phyloP scores from a whole-genome alignment of 129 eudicot species.

The Flaveria bidentis region DNA sequence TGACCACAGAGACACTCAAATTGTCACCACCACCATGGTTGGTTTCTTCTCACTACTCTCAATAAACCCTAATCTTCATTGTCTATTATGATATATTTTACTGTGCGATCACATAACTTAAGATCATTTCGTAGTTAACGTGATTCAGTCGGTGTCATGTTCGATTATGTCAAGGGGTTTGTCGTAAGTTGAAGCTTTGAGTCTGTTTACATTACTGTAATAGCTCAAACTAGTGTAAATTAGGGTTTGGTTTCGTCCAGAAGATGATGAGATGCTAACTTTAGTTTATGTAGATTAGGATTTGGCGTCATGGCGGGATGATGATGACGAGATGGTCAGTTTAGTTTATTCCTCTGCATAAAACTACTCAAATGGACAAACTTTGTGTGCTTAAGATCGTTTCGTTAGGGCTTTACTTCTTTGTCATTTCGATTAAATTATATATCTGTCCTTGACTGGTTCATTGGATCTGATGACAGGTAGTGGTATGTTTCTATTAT shows the following conservation, averaged over 20 bases:
- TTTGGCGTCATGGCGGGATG: not conserved
- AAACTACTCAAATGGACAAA: conserved; percentile 11
- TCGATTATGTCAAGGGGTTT: not conserved
- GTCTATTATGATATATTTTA: not conserved
- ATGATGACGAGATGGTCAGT: not conserved
- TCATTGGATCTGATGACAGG: conserved; percentile 9
- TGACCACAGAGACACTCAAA: no score
- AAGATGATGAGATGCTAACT: no score
- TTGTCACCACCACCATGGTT: not conserved
- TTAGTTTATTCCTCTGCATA: not conserved
- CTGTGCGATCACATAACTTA: not conserved
- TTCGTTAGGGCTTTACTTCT: conserved; percentile 22
- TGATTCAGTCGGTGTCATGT: not conserved
- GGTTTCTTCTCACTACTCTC: not conserved
- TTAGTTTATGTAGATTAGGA: not conserved
- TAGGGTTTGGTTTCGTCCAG: not conserved
- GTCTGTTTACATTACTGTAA: not conserved
- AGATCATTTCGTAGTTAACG: not conserved
- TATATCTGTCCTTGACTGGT: not conserved
- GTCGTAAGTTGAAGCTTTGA: not conserved
- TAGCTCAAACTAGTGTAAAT: not conserved
- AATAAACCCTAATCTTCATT: conserved; percentile 10
- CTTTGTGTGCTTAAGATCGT: not conserved
- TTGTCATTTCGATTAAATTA: no score
- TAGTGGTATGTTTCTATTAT: not conserved